Evolutionary conservation across 306 rosid genomes (phyloP).

Genomic region (Biancaea sappan): DNA sequence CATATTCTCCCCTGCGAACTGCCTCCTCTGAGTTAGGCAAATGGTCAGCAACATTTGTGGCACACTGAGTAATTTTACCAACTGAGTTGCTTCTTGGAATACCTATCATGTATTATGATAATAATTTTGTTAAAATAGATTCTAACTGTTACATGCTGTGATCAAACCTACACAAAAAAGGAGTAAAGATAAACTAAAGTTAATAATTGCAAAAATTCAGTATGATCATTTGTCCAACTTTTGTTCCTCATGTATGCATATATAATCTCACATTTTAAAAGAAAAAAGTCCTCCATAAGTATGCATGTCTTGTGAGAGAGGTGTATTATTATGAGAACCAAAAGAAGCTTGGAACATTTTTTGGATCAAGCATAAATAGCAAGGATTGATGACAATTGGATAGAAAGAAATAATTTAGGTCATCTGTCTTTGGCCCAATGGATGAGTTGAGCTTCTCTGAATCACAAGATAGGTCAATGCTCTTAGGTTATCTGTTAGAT

Average conservation of each 20-base stretch:
- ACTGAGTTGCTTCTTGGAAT: slow-evolving; percentile 78
- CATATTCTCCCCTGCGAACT: slow-evolving; percentile 88
- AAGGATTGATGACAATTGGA: slow-evolving; percentile 12
- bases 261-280: not conserved
- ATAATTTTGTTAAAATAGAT: slow-evolving; percentile 16
- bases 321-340: not conserved
- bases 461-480: not conserved
- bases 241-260: not conserved
- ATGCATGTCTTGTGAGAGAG: slow-evolving; percentile 9
- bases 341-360: not conserved
- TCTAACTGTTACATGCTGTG: not conserved
- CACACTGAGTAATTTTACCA: slow-evolving; percentile 65
- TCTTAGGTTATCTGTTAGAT: slow-evolving; percentile 1
- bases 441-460: slow-evolving; percentile 16
- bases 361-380: slow-evolving; percentile 5
- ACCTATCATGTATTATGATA: slow-evolving; percentile 53
- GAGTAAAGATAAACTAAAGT: slow-evolving; percentile 2
- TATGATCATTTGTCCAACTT: slow-evolving; percentile 6
- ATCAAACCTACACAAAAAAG: slow-evolving; percentile 2
- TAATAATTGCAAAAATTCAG: slow-evolving; percentile 1
- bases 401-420: not conserved
- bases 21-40: slow-evolving; percentile 83
- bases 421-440: not conserved
- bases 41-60: slow-evolving; percentile 58
- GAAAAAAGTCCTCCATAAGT: not conserved